Base-by-base conservation (phyloP, 2,329 filamentous ascomycete species). In the Didymella arachidicola region DNA sequence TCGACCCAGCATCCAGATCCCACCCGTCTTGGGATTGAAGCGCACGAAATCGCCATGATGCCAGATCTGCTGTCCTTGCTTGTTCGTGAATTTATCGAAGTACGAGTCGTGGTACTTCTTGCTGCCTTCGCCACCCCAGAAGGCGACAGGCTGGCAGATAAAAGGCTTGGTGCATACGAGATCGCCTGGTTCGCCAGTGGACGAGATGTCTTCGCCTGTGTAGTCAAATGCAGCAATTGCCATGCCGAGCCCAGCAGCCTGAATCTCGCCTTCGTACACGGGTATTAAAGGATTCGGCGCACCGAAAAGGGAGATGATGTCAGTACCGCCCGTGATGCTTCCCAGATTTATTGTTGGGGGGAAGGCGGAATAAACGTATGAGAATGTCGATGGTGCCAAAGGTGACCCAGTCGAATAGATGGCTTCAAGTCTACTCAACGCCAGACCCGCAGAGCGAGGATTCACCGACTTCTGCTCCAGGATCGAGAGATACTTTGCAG, bases 391-490 rank as follows among this genome's bases (percentile, higher is more conserved):
- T 0, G 95, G 94, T 0, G 94, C 93, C 1, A 99, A 82, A 3
- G 94, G 93, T 1, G 93, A 96, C 30, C 93, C 95, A 1, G 94
- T 98, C 19, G 92, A 96, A 81, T 97, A 98, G 59, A 99, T 92
- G 4, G 93, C 92, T 74, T 89, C 86, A 14, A 99, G 82, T 1
- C 82, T 81, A 11, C 73, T 68, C 19, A 83, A 65, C 0, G 83
- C 83, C 25, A 94, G 83, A 81, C 80, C 70, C 8, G 69, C 68
- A 8, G 67, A 57, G 11, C 52, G 61, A 10, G 73, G 72, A n/a
- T 65, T 59, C 11, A 77, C 62, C 4, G 67, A 61, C 63, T 91
- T 91, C 62, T 96, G 91, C 76, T 99, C 95, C 8, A 99, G 85
- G 4, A 96, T 84, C 0, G 91, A 94, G 14, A 99, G 88, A 73